Conservation (phyloP, 352 stramenopile species). For the Globisporangium heterothallicum region DNA sequence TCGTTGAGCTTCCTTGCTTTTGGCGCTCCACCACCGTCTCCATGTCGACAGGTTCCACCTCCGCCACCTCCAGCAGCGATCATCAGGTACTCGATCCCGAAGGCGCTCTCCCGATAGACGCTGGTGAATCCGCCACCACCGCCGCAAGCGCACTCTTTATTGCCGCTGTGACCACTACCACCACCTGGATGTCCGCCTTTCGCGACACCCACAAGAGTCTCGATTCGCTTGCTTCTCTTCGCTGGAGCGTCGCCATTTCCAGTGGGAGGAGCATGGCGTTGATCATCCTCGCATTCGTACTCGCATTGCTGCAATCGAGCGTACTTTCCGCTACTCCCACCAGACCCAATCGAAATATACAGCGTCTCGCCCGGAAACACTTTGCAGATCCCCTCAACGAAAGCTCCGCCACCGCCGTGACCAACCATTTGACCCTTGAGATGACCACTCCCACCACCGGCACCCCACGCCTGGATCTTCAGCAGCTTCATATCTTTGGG, state of each 20-base stretch:
- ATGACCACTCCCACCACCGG: conserved; percentile 57
- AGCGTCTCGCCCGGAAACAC: conserved; percentile 70
- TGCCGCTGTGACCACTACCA: conserved; percentile 52
- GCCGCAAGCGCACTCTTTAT: conserved; percentile 64
- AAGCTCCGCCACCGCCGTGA: conserved; percentile 57
- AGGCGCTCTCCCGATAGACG: conserved; percentile 58
- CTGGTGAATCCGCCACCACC: conserved; percentile 67
- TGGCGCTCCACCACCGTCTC: conserved; percentile 33
- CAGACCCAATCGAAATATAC: conserved; percentile 50
- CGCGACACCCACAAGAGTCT: conserved; percentile 40
- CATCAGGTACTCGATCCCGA: conserved; percentile 62
- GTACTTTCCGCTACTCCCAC: conserved; percentile 35
- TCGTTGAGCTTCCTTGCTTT: conserved; percentile 18
- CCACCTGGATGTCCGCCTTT: conserved; percentile 45
- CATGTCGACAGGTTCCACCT: conserved; percentile 61
- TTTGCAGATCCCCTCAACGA: conserved; percentile 49
- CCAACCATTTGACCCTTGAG: conserved; percentile 43
- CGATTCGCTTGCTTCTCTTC: conserved; percentile 23
- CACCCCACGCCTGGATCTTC: conserved; percentile 73
- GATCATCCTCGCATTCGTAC: conserved; percentile 18
- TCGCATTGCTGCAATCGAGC: conserved; percentile 33
- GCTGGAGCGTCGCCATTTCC: not conserved
- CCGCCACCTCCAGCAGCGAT: conserved; percentile 60
- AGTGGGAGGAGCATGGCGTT: too few species aligned
- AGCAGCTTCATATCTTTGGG: conserved; percentile 52